Evolutionary conservation across 352 stramenopile species (phyloP).

Genomic region (Pythium sp.): DNA sequence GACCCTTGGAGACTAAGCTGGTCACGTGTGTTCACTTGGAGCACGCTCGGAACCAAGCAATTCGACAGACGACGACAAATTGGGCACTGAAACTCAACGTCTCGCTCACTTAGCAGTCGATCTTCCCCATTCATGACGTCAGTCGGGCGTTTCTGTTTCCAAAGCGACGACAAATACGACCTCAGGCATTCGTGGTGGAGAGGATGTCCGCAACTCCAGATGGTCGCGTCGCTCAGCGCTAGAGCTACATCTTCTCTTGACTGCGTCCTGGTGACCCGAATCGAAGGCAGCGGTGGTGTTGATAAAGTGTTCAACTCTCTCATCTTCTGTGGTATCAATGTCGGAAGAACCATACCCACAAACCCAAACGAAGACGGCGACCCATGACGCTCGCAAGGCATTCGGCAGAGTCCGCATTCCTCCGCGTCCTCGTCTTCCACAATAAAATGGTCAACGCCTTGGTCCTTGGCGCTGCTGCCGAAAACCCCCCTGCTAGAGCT

Average conservation of each 20-base stretch:
- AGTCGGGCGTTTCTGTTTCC: constrained; percentile 51
- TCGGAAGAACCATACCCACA: constrained; percentile 70
- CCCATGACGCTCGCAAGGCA: constrained; percentile 43
- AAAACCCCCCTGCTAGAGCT: constrained; percentile 12
- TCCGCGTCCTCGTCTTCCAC: constrained; percentile 29
- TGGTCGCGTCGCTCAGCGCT: constrained; percentile 32
- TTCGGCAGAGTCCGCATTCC: constrained; percentile 65
- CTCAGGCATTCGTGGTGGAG: constrained; percentile 72
- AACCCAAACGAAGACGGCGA: constrained; percentile 55
- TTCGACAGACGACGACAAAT: constrained; percentile 78
- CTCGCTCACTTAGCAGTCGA: constrained; percentile 58
- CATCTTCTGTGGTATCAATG: constrained; percentile 44
- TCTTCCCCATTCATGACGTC: constrained; percentile 52
- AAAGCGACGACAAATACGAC: constrained; percentile 66
- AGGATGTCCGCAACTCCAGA: constrained; percentile 73
- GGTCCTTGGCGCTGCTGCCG: constrained; percentile 12
- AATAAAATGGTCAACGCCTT: constrained; percentile 14
- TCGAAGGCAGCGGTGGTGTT: constrained; percentile 8
- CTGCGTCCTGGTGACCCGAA: background rate
- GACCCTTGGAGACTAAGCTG: constrained; percentile 3
- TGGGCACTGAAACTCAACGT: constrained; percentile 76
- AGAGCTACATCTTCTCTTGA: background rate
- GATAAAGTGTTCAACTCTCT: background rate
- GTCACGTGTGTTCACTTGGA: constrained; percentile 15
- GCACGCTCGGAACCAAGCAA: constrained; percentile 54